Base-by-base conservation (phyloP, 2,329 filamentous ascomycete genomes). In the Ceratocystis harringtonii region DNA sequence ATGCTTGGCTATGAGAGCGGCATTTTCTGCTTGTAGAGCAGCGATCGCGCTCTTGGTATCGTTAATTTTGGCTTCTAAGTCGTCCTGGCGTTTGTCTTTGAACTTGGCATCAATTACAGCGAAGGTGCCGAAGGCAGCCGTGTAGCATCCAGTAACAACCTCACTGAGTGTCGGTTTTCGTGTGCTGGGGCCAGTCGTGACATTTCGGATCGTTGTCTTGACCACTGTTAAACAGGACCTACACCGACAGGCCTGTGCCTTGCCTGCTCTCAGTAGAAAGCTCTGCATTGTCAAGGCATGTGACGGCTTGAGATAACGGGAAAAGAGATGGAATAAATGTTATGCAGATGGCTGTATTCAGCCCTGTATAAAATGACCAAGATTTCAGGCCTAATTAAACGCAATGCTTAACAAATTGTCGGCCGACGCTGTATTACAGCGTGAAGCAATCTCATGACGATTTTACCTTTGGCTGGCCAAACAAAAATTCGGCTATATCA, bases 61-160 rank as follows among this genome's bases (percentile, higher is more conserved):
- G 60, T 57, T 64, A 19, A 69, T 80, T 66, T 82, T 80, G 22
- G 74, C 72, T 65, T 90, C 85, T 76, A 88, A 82, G 69, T 85
- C 80, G 68, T 77, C 78, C 60, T 81, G 78, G 68, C 83, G 78
- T 50, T 77, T 76, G 64, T 82, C 78, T 72, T 89, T 89, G 36
- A 75, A 72, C 32, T 78, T 76, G 5, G 82, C 81, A 72, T 90
- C 87, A 36, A 82, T 76, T 2, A 87, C 76, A 10, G 85, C 80
- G 1, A 85, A 86, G 1, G 83, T 82, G 4, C 84, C 85, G 70
- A 88, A 81, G 64, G 87, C 80, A 43, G 84, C 82, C 30, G 86
- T 86, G 71, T 89, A 89, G 72, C 81, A 82, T 48, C 86, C 82
- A 28, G 86, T 88, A 71, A 86, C 79, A 67, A 85, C 69, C 74